Percentiles rank a stretch among this genome's conserved stretches.
Conservation (phyloP, 225 moss, liverwort and hornwort species). For the Asterella californica region DNA sequence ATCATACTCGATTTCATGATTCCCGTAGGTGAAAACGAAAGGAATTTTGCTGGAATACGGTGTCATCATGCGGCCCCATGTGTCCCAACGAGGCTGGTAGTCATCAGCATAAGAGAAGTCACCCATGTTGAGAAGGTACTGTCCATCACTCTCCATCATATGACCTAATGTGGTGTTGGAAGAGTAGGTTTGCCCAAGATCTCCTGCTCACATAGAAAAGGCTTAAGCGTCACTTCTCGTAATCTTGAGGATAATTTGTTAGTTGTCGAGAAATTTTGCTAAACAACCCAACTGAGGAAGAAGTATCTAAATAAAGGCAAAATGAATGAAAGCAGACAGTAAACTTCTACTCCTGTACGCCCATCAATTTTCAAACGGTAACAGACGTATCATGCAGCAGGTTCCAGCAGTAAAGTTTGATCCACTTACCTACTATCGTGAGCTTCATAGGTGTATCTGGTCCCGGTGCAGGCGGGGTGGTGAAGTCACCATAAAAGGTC, state of each 20-base stretch:
- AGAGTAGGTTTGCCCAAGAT: constrained; percentile 52
- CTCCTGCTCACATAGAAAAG: constrained; percentile 32
- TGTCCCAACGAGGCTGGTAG: constrained; percentile 54
- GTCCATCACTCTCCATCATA: constrained; percentile 40
- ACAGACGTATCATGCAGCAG: not conserved
- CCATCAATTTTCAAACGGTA: not conserved
- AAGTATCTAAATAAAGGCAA: not conserved
- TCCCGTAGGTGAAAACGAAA: constrained; percentile 47
- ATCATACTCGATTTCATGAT: constrained; percentile 50
- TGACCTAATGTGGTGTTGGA: constrained; percentile 44
- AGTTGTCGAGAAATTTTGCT: not conserved
- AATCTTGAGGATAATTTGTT: too few relatives aligned
- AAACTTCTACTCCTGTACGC: too few relatives aligned
- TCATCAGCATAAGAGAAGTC: constrained; percentile 49
- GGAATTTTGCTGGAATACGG: constrained; percentile 43
- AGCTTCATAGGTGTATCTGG: constrained; percentile 43
- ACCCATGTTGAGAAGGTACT: constrained; percentile 46
- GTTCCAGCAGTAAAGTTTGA: not conserved
- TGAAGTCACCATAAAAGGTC: constrained; percentile 46
- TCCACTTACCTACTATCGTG: constrained; percentile 42
- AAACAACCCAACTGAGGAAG: not conserved
- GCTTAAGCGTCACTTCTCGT: too few relatives aligned
- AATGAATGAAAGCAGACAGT: not conserved
- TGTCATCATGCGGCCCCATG: constrained; percentile 53
- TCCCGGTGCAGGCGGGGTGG: constrained; percentile 48